Evolutionary conservation across 129 eudicot species (phyloP).

Genomic region (Tagetes erecta): DNA sequence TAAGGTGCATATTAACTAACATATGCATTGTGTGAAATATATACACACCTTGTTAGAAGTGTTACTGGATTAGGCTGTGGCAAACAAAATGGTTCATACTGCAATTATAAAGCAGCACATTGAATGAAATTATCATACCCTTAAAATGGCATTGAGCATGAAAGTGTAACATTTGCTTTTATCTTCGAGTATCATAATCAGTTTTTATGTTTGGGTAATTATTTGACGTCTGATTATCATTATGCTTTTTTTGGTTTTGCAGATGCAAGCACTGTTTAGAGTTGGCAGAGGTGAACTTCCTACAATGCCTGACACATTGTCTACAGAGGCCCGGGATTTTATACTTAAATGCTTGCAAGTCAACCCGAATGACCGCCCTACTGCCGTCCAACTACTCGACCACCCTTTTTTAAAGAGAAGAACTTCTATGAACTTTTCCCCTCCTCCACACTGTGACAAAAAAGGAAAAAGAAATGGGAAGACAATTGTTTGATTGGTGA

Average conservation of each 20-base stretch:
- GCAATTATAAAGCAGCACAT: background rate
- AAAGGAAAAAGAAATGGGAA: slow-evolving; percentile 1
- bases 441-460: slow-evolving; percentile 35
- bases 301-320: slow-evolving; percentile 57
- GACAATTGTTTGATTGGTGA: slow-evolving; percentile 22
- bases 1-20: background rate
- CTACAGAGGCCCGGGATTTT: slow-evolving; percentile 72
- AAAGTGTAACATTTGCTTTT: background rate
- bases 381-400: slow-evolving; percentile 70
- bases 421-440: slow-evolving; percentile 33
- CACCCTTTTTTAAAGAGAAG: slow-evolving; percentile 66
- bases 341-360: slow-evolving; percentile 65
- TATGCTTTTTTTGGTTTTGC: slow-evolving; percentile 13
- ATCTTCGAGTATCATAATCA: background rate
- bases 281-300: slow-evolving; percentile 79
- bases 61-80: background rate
- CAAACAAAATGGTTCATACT: background rate
- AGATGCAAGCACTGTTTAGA: slow-evolving; percentile 82
- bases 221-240: background rate
- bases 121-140: background rate
- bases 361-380: slow-evolving; percentile 65
- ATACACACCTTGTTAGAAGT: background rate
- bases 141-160: slow-evolving; percentile 2
- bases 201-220: background rate
- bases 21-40: background rate